These are phyloP conservation scores for Ceratocystis destructans DNA, from an alignment of 2,329 filamentous ascomycete species.

Conservation along the genomic window DNA sequence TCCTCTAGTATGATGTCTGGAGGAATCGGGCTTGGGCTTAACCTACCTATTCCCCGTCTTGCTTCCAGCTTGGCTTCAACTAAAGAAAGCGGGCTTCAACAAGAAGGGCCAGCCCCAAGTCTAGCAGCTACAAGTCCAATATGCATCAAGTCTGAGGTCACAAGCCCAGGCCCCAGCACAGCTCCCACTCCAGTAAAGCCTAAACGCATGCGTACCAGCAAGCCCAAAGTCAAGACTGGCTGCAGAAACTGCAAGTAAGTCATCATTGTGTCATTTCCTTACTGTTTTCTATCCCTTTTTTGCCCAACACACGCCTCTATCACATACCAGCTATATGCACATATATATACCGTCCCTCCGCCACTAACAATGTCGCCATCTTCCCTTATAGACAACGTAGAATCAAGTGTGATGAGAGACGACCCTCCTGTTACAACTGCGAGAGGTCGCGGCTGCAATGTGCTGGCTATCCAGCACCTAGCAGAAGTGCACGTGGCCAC, in stretches of 20 bases:
- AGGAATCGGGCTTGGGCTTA: not conserved
- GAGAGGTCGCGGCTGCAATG: constrained; percentile 44
- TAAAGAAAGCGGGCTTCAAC: not conserved
- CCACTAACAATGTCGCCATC: not conserved
- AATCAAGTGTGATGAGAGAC: constrained; percentile 53
- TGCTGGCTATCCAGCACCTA: constrained; percentile 47
- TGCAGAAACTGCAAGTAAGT: constrained; percentile 57
- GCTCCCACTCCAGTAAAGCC: constrained; percentile 9
- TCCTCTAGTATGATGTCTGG: not conserved
- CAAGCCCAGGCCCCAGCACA: not conserved
- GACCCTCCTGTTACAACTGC: constrained; percentile 48
- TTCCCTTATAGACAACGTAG: constrained; percentile 35
- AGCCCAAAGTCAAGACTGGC: constrained; percentile 51
- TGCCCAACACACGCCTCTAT: not conserved
- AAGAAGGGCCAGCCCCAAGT: not conserved
- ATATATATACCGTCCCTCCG: not conserved
- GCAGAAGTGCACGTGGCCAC: constrained; percentile 33
- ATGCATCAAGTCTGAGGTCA: no score
- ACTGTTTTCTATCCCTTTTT: not conserved
- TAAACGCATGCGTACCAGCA: constrained; percentile 39
- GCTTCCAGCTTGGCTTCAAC: not conserved
- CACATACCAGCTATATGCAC: not conserved
- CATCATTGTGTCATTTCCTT: not conserved
- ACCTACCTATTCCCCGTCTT: not conserved
- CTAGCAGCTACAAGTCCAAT: not conserved